Conservation (phyloP, 768 basidiomycete species). For the Suillus lakei region DNA sequence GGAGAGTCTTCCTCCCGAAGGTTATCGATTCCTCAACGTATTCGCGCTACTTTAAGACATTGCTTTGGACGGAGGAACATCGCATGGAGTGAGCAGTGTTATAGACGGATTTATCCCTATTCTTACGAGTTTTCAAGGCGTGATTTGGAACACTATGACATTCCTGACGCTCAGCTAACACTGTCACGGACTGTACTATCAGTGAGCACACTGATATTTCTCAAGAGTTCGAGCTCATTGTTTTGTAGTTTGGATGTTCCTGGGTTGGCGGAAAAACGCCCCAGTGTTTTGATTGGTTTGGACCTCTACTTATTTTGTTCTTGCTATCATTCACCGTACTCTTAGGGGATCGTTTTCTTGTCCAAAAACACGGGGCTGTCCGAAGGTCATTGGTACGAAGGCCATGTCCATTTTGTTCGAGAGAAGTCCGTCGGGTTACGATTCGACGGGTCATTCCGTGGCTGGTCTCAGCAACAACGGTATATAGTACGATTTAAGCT, state of each 20-base stretch:
- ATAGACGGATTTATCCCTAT: neutral
- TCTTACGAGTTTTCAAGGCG: constrained; percentile 22
- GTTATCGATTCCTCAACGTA: constrained; percentile 45
- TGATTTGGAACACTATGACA: constrained; percentile 43
- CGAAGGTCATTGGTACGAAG: constrained; percentile 37
- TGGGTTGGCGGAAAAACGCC: constrained; percentile 61
- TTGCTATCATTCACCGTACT: neutral
- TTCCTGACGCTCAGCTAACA: constrained; percentile 34
- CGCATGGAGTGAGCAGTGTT: constrained; percentile 45
- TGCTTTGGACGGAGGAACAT: constrained; percentile 57
- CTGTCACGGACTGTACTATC: constrained; percentile 35
- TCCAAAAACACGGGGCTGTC: constrained; percentile 20
- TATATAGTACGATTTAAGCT: constrained; percentile 62
- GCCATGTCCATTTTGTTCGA: constrained; percentile 54
- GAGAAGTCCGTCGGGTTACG: constrained; percentile 48
- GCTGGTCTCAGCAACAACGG: constrained; percentile 24
- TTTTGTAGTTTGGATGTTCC: constrained; percentile 50
- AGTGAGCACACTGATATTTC: constrained; percentile 24
- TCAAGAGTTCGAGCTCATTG: neutral
- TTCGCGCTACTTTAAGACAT: constrained; percentile 45
- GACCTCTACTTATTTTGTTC: constrained; percentile 36
- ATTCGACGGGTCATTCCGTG: constrained; percentile 49
- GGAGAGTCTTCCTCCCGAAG: constrained; percentile 42
- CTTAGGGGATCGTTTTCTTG: constrained; percentile 36
- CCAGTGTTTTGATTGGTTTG: constrained; percentile 60